Base-by-base conservation (phyloP, 1,284 basidiomycete genomes). In the Lentinula novae-zelandiae region DNA sequence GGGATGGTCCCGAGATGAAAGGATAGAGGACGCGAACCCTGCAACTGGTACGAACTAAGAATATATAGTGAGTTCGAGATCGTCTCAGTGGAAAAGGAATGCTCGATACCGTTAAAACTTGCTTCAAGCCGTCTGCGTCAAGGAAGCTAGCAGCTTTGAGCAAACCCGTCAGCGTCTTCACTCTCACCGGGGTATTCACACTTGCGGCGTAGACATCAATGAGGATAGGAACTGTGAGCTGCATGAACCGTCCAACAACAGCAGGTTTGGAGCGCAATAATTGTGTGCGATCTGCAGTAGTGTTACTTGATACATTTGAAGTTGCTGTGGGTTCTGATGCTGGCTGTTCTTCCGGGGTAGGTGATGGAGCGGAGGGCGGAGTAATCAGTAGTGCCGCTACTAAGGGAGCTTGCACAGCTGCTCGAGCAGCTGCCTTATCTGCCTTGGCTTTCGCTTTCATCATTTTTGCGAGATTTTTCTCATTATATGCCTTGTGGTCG, bases 151-250 rank as follows among this genome's bases (percentile, higher is more conserved):
- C 85, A 2, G 95, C 93, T 72, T 97, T 96, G 64, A 96, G 74
- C 56, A 98, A 69, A 0, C 90, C 93, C 0, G 88, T 90, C 62
- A 98, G 78, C 0, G 93, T 92, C 77, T 96, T 96, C 55, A 90
- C 85, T 62, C 95, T 82, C 2, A 97, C 87, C 5, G 92, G 86
- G 0, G 88, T 85, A 58, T 89, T 87, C 38, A 98, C 94, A 68
- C 93, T 96, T 9, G 96, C 95, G 20, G 94, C 90, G 73, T 96
- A 98, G 7, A 98, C 95, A 68, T 98, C 95, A 60, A 97, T 89
- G 56, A 98, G 81, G 53, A 96, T 94, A 0, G 96, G 96, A 0
- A 96, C 86, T 68, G 95, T 86, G 17, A 95, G 78, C 46, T 85
- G 85, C 84, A 93, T 90, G 73, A 95, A 97, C 33, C 87, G 83